Evolutionary conservation across 108 stramenopile genomes (phyloP), one percentile per base, ranked within the genome.

Genomic region (Schizochytrium sp.): DNA sequence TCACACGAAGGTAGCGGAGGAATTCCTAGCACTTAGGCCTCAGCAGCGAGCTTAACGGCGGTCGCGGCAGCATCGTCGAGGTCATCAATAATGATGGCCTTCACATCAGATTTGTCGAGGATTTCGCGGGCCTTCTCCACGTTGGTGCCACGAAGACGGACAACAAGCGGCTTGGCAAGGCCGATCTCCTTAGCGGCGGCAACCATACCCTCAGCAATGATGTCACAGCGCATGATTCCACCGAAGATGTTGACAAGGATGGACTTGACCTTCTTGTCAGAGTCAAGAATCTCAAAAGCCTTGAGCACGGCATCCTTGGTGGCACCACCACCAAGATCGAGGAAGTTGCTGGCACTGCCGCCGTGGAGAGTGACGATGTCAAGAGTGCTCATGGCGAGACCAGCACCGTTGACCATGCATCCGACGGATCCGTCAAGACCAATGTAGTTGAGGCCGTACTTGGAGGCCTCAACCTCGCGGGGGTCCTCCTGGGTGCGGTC

Each of bases 401-500:
- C 98, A 12, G 98, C 98, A 59, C 98, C 98, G 91, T 98, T 98
- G 57, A 98, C 98, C 98, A 98, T 98, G 92, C 98, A 98, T 53
- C 98, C 98, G 90, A 98, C 97, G 90, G 92, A 95, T n/a, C 98
- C 97, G 73, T 95, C 96, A 42, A 98, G 92, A n/a, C 98, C 98
- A 90, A 98, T 97, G 93, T 98, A 98, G 91, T 98, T 97, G 83
- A 98, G 91, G 92, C 96, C 97, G 87, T 91, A 69, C 91, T 94
- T 64, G 89, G 76, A 87, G 38, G 94, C 95, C 90, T 94, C 95
- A 38, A 95, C 96, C 91, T 97, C 96, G 17, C 96, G 92, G 0
- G 93, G 89, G 90, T 97, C 96, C 92, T 97, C 96, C 91, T 97
- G 96, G 3, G 94, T 91, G 57, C 59, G 91, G 72, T 97, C 96